Conservation (phyloP, 225 moss, liverwort and hornwort species). For the Bryum argenteum region DNA sequence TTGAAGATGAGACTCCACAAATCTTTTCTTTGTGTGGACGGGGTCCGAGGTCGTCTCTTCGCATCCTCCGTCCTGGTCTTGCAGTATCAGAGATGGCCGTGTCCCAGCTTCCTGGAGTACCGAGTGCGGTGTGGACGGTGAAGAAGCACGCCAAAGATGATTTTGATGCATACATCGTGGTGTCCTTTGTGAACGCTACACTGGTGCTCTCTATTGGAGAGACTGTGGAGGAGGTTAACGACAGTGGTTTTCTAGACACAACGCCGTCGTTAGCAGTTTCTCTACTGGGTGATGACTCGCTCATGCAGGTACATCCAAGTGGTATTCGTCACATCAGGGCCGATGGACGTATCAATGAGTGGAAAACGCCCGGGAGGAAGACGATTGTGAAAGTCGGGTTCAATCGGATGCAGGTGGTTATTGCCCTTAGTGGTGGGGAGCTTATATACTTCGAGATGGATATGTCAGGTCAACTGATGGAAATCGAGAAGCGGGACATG, state of each 20-base stretch:
- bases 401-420: slow-evolving; percentile 98
- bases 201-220: slow-evolving; percentile 97
- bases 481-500: slow-evolving; percentile 99
- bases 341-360: slow-evolving; percentile 99
- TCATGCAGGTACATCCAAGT: slow-evolving; percentile 99
- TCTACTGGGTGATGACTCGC: slow-evolving; percentile 88
- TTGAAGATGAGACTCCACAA: slow-evolving; percentile 94
- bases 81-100: slow-evolving; percentile 99
- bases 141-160: slow-evolving; percentile 91
- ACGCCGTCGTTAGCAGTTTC: slow-evolving; percentile 95
- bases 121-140: slow-evolving; percentile 99
- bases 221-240: slow-evolving; percentile 96
- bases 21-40: slow-evolving; percentile 89
- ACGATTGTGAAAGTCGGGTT: slow-evolving; percentile 94
- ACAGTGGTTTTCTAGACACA: slow-evolving; percentile 97
- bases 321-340: slow-evolving; percentile 98
- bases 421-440: slow-evolving; percentile 96
- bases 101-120: slow-evolving; percentile 96
- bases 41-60: slow-evolving; percentile 86
- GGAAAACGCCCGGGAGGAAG: slow-evolving; percentile 99
- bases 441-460: slow-evolving; percentile 99
- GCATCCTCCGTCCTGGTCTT: slow-evolving; percentile 91
- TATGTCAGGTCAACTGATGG: slow-evolving; percentile 97
- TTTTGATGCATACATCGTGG: slow-evolving; percentile 98
- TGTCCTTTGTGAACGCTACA: slow-evolving; percentile 95